Evolutionary conservation across 2,329 filamentous ascomycete species (phyloP).

Genomic region (Chrysoporthe puriensis): DNA sequence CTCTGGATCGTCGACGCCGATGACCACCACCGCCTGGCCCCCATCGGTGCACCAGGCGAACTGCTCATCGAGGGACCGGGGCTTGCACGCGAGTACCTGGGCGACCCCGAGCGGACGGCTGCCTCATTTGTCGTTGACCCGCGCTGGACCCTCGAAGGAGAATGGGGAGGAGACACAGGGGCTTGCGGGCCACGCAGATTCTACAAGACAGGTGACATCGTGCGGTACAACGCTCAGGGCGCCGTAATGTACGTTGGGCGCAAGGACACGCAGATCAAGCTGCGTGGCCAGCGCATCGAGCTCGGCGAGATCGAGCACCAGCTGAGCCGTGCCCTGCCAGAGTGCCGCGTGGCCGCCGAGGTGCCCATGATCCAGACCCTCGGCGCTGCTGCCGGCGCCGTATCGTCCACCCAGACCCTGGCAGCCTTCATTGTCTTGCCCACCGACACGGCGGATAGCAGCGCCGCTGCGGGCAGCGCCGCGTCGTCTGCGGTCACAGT

Average conservation of each 20-base stretch:
- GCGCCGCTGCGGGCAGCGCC: no score
- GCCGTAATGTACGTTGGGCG: conserved; percentile 58
- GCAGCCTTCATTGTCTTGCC: no score
- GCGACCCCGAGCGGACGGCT: conserved; percentile 59
- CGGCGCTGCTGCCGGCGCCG: no score
- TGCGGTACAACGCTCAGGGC: conserved; percentile 53
- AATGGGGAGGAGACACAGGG: neutral
- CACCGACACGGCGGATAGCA: no score
- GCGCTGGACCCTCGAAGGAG: conserved; percentile 19
- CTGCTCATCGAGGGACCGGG: conserved; percentile 61
- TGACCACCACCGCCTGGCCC: conserved; percentile 51
- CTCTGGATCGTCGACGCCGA: conserved; percentile 55
- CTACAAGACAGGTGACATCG: conserved; percentile 63
- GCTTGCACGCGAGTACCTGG: conserved; percentile 66
- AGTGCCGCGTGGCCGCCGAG: no score
- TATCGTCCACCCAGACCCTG: no score
- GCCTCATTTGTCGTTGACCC: conserved; percentile 55
- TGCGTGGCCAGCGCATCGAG: conserved; percentile 69
- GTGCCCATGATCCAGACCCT: no score
- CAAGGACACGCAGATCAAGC: conserved; percentile 71
- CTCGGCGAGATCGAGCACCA: conserved; percentile 59
- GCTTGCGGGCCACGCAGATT: conserved; percentile 33
- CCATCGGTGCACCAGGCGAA: conserved; percentile 55
- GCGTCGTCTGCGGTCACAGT: no score
- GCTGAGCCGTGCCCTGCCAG: conserved; percentile 38